Percentiles rank a stretch among this genome's conserved stretches.
Evolutionary conservation across 768 basidiomycete species (phyloP).

Genomic region (Trametes elegans): DNA sequence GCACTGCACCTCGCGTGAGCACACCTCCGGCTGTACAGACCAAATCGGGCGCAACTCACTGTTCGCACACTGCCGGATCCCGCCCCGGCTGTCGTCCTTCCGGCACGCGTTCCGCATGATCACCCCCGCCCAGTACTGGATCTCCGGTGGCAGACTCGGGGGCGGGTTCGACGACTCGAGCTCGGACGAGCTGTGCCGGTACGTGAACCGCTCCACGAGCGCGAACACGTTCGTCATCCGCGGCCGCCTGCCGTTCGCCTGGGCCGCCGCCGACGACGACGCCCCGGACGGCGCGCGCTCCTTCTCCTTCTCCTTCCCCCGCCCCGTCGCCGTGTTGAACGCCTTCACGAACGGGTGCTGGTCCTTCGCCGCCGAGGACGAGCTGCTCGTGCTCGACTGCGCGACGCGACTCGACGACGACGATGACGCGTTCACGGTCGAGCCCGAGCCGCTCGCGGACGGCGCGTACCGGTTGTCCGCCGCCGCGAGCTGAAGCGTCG

Average conservation of each 20-base stretch:
- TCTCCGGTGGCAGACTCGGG: slow-evolving; percentile 78
- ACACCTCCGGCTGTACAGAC: background rate
- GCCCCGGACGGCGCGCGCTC: slow-evolving; percentile 28
- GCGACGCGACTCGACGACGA: slow-evolving; percentile 4
- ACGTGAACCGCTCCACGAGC: slow-evolving; percentile 94
- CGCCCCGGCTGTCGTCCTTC: slow-evolving; percentile 91
- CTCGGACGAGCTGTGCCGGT: slow-evolving; percentile 84
- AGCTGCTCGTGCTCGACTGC: slow-evolving; percentile 21
- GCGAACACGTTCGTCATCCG: slow-evolving; percentile 92
- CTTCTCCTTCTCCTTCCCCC: slow-evolving; percentile 49
- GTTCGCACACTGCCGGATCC: slow-evolving; percentile 96
- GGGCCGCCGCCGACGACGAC: slow-evolving; percentile 4
- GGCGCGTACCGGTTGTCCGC: background rate
- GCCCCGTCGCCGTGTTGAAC: slow-evolving; percentile 40
- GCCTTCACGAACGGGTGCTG: slow-evolving; percentile 45
- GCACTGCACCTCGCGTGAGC: slow-evolving; percentile 44
- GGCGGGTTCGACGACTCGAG: slow-evolving; percentile 64
- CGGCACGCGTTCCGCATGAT: slow-evolving; percentile 99
- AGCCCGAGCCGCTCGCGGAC: background rate
- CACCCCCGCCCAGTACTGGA: slow-evolving; percentile 99
- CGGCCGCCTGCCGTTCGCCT: slow-evolving; percentile 20
- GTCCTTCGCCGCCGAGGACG: slow-evolving; percentile 33
- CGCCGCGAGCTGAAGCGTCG: slow-evolving; percentile 39
- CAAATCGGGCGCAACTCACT: slow-evolving; percentile 52
- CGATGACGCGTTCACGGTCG: background rate